A percentile compares a stretch with the other conserved stretches of the same genome.
phyloP scores from a whole-genome alignment of 371 early-diverging fungal species.

The Apophysomyces sp. region DNA sequence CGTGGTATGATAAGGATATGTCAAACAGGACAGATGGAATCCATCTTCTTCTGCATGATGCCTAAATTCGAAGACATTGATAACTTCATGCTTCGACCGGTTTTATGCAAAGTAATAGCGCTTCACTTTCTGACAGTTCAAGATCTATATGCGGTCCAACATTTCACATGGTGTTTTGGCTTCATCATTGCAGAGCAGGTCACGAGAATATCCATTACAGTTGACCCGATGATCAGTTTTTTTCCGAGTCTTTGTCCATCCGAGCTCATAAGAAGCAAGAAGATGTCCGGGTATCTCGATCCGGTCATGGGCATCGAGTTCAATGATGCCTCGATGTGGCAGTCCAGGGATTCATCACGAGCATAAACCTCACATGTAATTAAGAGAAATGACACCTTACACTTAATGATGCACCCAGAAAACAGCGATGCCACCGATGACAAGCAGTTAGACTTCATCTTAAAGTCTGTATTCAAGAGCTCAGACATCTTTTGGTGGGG shows the following conservation, averaged over 20 bases:
- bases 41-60: no score
- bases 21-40: no score
- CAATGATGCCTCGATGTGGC: background rate
- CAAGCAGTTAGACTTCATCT: background rate
- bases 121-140: no score
- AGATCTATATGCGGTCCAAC: background rate
- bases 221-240: constrained; percentile 3
- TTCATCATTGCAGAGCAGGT: background rate
- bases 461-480: constrained; percentile 1
- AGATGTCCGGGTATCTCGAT: background rate
- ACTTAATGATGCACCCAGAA: background rate
- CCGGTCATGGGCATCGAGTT: background rate
- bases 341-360: background rate
- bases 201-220: background rate
- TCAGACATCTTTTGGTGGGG: no score
- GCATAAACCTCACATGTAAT: constrained; percentile 1
- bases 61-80: no score
- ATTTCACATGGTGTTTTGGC: background rate
- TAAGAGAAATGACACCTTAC: background rate
- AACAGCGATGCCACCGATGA: background rate
- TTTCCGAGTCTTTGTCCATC: background rate
- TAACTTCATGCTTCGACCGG: no score
- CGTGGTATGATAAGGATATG: no score
- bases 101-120: no score
- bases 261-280: background rate